Conservation (phyloP, 2,329 filamentous ascomycete genomes). For the Nectriaceae sp. region DNA sequence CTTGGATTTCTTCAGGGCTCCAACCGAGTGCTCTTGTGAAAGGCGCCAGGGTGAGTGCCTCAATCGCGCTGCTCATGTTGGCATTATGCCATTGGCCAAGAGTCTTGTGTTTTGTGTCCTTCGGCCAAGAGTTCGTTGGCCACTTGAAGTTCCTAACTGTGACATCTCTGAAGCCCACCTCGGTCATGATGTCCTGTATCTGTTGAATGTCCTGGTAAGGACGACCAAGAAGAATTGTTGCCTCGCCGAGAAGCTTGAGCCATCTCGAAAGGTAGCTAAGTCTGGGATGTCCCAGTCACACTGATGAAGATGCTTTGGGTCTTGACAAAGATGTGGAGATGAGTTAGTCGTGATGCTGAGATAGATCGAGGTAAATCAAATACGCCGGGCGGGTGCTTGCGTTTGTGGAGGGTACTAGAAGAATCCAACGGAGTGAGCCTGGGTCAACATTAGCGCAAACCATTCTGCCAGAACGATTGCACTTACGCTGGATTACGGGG, state of each 20-base stretch:
- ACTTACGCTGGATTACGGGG: too few species aligned
- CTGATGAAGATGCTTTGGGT: too few species aligned
- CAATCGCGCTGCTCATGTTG: constrained; percentile 15
- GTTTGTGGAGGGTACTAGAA: too few species aligned
- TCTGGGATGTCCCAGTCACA: too few species aligned
- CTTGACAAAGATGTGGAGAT: too few species aligned
- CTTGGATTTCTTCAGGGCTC: constrained; percentile 10
- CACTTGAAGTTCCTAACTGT: constrained; percentile 19
- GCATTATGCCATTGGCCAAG: constrained; percentile 15
- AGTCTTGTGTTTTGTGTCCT: constrained; percentile 18
- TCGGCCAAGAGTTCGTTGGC: constrained; percentile 18
- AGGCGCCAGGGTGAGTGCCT: constrained; percentile 16
- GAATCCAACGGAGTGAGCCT: too few species aligned
- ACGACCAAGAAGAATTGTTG: constrained; percentile 14
- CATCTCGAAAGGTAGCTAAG: constrained; percentile 10
- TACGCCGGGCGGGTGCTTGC: too few species aligned
- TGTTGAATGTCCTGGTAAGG: constrained; percentile 17
- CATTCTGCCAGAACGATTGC: too few species aligned
- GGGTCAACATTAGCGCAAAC: too few species aligned
- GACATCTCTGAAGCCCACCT: constrained; percentile 14
- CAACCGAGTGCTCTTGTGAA: constrained; percentile 13
- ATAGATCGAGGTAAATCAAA: too few species aligned
- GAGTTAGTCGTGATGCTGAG: too few species aligned
- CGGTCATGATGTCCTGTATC: constrained; percentile 14
- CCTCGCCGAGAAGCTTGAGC: constrained; percentile 8